Evolutionary conservation across 2,329 filamentous ascomycete species (phyloP).

Genomic region (Ophiostoma novo-ulmi): DNA sequence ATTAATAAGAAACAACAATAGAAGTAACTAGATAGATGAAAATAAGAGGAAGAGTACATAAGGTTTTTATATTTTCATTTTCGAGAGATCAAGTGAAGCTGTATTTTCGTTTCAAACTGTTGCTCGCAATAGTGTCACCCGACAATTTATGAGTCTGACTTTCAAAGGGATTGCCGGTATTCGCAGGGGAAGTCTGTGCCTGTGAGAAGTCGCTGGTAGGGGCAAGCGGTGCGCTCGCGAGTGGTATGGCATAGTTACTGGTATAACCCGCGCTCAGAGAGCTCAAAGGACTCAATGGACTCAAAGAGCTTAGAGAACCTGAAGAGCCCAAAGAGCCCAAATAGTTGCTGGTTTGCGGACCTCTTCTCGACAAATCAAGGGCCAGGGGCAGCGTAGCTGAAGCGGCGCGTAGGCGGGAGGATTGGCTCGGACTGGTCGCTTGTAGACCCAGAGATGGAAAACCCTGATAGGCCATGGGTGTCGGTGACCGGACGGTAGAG

Average conservation of each 20-base stretch:
- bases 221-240: neutral
- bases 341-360: neutral
- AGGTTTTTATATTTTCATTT: neutral
- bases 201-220: neutral
- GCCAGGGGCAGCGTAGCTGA: slow-evolving; percentile 42
- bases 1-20: neutral
- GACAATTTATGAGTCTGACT: neutral
- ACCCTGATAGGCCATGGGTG: slow-evolving; percentile 47
- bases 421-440: slow-evolving; percentile 38
- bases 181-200: neutral
- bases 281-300: neutral
- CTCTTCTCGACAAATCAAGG: slow-evolving; percentile 32
- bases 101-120: neutral
- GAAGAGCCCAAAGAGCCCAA: neutral
- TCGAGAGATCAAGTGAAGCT: slow-evolving; percentile 2
- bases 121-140: neutral
- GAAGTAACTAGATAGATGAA: neutral
- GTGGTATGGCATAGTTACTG: neutral
- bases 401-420: slow-evolving; percentile 46
- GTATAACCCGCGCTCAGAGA: neutral
- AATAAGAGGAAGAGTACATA: neutral
- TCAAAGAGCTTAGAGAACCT: neutral
- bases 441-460: slow-evolving; percentile 39
- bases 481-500: slow-evolving; percentile 45
- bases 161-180: neutral